Evolutionary conservation across 2,329 filamentous ascomycete genomes (phyloP).

Genomic region (Karstenula rhodostoma): DNA sequence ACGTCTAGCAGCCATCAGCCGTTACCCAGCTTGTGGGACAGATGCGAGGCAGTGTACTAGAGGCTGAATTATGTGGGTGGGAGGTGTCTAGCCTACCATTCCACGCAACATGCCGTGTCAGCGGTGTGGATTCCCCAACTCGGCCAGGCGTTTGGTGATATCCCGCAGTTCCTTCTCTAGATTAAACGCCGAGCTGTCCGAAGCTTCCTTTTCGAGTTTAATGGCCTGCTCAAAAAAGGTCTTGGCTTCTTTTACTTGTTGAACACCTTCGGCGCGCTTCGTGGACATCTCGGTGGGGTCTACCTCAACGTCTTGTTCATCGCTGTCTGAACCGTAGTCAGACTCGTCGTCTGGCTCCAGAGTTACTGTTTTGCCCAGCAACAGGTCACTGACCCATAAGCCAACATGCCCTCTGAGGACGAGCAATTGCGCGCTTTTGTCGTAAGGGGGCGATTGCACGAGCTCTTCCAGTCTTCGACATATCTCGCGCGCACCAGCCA

Average conservation of each 20-base stretch:
- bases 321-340: slow-evolving; percentile 12
- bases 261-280: slow-evolving; percentile 26
- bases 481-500: slow-evolving; percentile 68
- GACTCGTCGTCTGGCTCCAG: slow-evolving; percentile 23
- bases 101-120: no score
- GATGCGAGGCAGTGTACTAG: neutral
- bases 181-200: slow-evolving; percentile 25
- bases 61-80: neutral
- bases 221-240: slow-evolving; percentile 34
- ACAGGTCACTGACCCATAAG: slow-evolving; percentile 77
- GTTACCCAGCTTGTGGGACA: no score
- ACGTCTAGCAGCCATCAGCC: neutral
- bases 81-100: neutral
- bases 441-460: slow-evolving; percentile 74
- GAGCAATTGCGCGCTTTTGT: slow-evolving; percentile 71
- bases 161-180: slow-evolving; percentile 30
- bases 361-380: slow-evolving; percentile 43
- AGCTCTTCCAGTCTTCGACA: slow-evolving; percentile 74
- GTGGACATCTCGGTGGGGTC: slow-evolving; percentile 20
- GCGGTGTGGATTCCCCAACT: neutral
- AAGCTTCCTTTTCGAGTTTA: slow-evolving; percentile 26
- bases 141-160: slow-evolving; percentile 26
- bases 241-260: slow-evolving; percentile 33
- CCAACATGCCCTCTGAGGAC: slow-evolving; percentile 76
- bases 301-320: slow-evolving; percentile 16